Evolutionary conservation across 805 yeast genomes (phyloP), one percentile per base, ranked within the genome.

Genomic region (Barnettozyma sucrosica): DNA sequence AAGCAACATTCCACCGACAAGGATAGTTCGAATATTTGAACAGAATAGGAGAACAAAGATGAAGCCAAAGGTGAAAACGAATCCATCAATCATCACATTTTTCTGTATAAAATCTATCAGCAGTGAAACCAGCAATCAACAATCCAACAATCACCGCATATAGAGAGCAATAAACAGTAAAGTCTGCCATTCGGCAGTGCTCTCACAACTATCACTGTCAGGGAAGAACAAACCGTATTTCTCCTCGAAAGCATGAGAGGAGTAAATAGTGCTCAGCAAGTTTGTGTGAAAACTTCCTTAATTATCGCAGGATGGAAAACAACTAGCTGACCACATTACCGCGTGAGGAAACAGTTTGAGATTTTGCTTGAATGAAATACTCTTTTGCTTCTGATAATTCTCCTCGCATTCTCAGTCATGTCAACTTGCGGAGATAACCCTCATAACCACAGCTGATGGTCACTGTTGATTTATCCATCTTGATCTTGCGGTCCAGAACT

Each of bases 11-110:
- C 72, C 71, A 43, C 77, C 77, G 20, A 56, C 70, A 32, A 71
- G 62, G 46, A 73, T 66, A 39, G 66, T 62, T 21, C 59, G 56
- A 37, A 71, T 58, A 43, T 57, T 58, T 5, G 63, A 63, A 9
- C 76, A 69, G 51, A 67, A 68, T 55, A 67, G 74, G 21, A 69
- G 68, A 48, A 74, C 58, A 40, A 66, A 68, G 46, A 74, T 64
- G 44, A 72, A 68, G 0, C 64, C 66, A 7, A 62, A 57, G 44
- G 67, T 60, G 34, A 62, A 30, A 9, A 60, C 8, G 51, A 67
- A 52, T 16, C 66, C 54, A 8, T 49, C 52, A 24, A 70, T 57
- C 44, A 72, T n/a, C n/a, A 51, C 9, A 66, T 64, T 51, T 55
- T 56, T 51, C 70, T 64, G 56, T 67, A 66, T 7, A 74, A 45